Base-by-base conservation (phyloP, 306 rosid genomes). In the Phaseolus lunatus region DNA sequence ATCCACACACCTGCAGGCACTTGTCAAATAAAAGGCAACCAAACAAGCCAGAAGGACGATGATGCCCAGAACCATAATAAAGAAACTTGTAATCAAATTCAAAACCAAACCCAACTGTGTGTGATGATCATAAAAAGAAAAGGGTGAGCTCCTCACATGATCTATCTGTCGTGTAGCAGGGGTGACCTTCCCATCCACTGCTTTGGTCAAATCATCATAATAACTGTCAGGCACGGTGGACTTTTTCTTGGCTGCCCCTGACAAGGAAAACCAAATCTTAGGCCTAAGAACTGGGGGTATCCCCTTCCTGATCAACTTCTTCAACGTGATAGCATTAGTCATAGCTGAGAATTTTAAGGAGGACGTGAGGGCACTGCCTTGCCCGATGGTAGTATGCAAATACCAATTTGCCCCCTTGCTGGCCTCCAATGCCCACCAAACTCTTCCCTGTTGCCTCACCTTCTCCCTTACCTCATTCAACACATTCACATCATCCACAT, bases 371-470 rank as follows among this genome's bases (percentile, higher is more conserved):
- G 88, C 92, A 63, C 86, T 84, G 13, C 97, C 97, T 82, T 88
- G 96, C 2, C 91, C 90, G 56, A 89, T 86, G 12, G 97, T 81
- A 27, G 89, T 85, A 16, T 91, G 88, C 77, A 96, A 81, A 67
- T 96, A 96, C 99, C 99, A 96, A 92, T 91, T 89, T 20, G 89
- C 99, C 2, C 99, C 99, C 78, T 91, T 96, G 84, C 86, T 92
- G 5, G 99, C 98, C 79, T 96, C 99, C 83, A 96, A 82, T 20
- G 97, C 93, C 99, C 99, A 96, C 99, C 99, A 96, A 23, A 88
- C 96, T 72, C 97, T 77, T 7, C 97, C 99, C 74, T 96, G 99
- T 70, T 91, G 87, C 82, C 98, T 89, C 82, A 96, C 99, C 88
- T 91, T 96, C 80, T 96, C 99, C 79, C 99, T 81, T 31, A 96